Evolutionary conservation across 108 stramenopile genomes (phyloP), one percentile per base, ranked within the genome.

Genomic region (Cyclotella atomus): DNA sequence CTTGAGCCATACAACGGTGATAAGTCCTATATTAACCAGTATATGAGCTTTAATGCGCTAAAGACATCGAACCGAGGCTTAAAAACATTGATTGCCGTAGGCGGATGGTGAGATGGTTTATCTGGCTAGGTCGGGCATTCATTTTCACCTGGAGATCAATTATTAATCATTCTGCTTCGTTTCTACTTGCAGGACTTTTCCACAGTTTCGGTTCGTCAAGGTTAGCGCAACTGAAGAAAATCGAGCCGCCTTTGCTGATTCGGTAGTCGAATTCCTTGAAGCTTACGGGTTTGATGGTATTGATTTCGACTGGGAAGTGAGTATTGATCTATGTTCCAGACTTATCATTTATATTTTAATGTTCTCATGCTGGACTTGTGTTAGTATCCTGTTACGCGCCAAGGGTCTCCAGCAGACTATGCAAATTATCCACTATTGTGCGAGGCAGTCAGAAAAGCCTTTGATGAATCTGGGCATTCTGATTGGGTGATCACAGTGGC

Each of bases 401-500:
- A 75, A 27, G 76, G 76, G 21, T 55, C 52, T 0, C 33, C 61
- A n/a, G 71, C 45, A 15, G 77, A 78, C 49, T 72, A 78, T 36
- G 71, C 43, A 15, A 78, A 78, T 43, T 78, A 78, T 21, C 70
- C 71, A 6, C 54, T 78, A 2, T 33, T 71, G 10, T 66, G 71
- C 23, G 17, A 72, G 44, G 77, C 71, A 16, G 66, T 72, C 17
- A 27, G 71, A 7, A 24, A 38, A 17, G 71, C 70, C 17, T 72
- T 77, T n/a, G 76, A 71, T 53, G 5, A 36, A 36, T 34, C 63
- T 2, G 70, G 76, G 0, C 73, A 75, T 35, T 16, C 44, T 15
- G 65, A 75, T 9, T 75, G 73, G 73, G 35, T 78, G 20, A 71
- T 78, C 10, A 78, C 77, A 14, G 34, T 78, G 3, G 77, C 77